A percentile compares a stretch with the other conserved stretches of the same genome.
Evolutionary conservation across 2,329 filamentous ascomycete genomes (phyloP).

Genomic region (Fusarium musae): DNA sequence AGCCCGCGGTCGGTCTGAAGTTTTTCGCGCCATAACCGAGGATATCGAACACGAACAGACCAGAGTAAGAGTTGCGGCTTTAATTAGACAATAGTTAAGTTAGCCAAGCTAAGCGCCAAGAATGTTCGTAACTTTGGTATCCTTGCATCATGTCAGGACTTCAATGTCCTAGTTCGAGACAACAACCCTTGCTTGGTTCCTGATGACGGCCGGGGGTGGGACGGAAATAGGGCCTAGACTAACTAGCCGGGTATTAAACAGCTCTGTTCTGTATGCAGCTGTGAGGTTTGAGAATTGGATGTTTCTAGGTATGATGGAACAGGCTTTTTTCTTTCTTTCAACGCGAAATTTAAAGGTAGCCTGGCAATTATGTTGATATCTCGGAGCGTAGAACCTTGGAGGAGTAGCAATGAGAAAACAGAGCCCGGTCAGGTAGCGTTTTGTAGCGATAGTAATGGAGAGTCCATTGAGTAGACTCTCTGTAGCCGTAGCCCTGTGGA

Average conservation of each 20-base stretch:
- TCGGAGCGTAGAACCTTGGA: neutral
- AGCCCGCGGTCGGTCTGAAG: slow-evolving; percentile 6
- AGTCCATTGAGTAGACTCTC: neutral
- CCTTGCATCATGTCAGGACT: slow-evolving; percentile 31
- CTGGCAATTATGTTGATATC: neutral
- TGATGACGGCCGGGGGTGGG: slow-evolving; percentile 16
- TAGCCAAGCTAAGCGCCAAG: slow-evolving; percentile 3
- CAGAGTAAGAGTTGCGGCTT: slow-evolving; percentile 23
- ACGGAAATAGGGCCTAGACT: slow-evolving; percentile 2
- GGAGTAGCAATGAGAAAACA: too few species aligned
- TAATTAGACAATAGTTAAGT: slow-evolving; percentile 5
- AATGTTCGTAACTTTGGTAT: slow-evolving; percentile 13
- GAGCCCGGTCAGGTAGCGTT: too few species aligned
- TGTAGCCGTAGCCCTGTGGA: slow-evolving; percentile 2
- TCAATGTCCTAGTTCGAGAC: slow-evolving; percentile 37
- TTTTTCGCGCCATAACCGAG: slow-evolving; percentile 35
- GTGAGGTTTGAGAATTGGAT: neutral
- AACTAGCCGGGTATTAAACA: neutral
- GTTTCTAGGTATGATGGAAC: neutral
- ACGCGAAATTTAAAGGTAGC: neutral
- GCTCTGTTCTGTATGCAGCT: neutral
- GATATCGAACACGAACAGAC: slow-evolving; percentile 18
- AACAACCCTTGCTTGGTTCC: slow-evolving; percentile 32
- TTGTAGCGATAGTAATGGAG: neutral
- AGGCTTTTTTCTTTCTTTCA: neutral